Evolutionary conservation across 306 rosid species (phyloP).

Genomic region (Quercus dentata): DNA sequence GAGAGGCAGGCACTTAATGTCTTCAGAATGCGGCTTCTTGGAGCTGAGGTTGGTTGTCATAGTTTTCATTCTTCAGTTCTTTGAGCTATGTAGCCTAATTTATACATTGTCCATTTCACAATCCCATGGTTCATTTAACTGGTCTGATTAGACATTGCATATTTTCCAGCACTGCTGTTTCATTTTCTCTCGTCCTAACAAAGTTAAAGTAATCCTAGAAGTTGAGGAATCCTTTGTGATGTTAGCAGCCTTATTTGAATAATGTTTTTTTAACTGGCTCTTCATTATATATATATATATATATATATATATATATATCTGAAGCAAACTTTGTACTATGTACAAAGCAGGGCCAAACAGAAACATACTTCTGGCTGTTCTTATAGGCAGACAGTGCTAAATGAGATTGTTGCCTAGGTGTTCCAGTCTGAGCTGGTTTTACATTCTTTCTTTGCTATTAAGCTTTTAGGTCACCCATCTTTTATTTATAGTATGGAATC

Average conservation of each 20-base stretch:
- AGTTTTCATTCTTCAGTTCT: conserved; percentile 9
- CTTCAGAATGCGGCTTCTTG: conserved; percentile 94
- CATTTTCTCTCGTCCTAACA: no score
- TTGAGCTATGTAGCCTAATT: neutral
- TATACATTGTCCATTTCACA: neutral
- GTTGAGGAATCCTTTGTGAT: neutral
- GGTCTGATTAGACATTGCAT: no score
- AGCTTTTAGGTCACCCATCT: neutral
- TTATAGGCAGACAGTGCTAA: neutral
- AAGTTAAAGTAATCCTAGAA: no score
- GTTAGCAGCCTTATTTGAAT: neutral
- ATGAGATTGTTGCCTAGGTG: neutral
- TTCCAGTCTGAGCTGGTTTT: neutral
- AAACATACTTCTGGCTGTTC: neutral
- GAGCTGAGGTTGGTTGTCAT: conserved; percentile 78
- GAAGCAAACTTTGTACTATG: no score
- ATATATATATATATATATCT: neutral
- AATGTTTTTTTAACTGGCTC: neutral
- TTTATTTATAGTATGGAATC: neutral
- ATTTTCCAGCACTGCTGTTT: neutral
- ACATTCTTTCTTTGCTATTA: neutral
- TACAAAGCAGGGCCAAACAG: neutral
- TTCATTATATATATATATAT: neutral
- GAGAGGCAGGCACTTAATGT: conserved; percentile 95
- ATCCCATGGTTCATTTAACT: neutral